phyloP scores from a whole-genome alignment of 1,139 yeast genomes.

The Sugiyamaella castrensis region DNA sequence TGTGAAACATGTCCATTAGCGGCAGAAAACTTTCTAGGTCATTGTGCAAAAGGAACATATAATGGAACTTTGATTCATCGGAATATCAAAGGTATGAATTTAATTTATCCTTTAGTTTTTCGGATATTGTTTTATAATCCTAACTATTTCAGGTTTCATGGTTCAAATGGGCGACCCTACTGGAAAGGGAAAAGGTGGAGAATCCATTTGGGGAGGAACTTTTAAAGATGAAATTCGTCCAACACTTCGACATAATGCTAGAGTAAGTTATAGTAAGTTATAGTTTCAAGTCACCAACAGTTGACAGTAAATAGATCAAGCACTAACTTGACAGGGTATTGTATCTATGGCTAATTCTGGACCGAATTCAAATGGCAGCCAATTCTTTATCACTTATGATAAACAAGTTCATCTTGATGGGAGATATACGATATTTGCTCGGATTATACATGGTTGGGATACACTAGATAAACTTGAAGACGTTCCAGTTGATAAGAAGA shows the following conservation, averaged over 20 bases:
- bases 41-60: slow-evolving; percentile 49
- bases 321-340: slow-evolving; percentile 36
- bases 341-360: slow-evolving; percentile 49
- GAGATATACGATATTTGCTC: slow-evolving; percentile 57
- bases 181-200: slow-evolving; percentile 52
- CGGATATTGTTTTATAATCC: background rate
- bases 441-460: slow-evolving; percentile 43
- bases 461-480: slow-evolving; percentile 42
- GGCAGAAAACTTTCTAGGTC: slow-evolving; percentile 47
- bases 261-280: slow-evolving; percentile 44
- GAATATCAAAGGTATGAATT: slow-evolving; percentile 41
- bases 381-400: slow-evolving; percentile 44
- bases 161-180: slow-evolving; percentile 53
- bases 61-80: slow-evolving; percentile 43
- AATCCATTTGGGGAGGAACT: slow-evolving; percentile 49
- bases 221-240: slow-evolving; percentile 50
- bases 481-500: slow-evolving; percentile 40
- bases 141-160: slow-evolving; percentile 37
- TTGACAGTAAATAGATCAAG: background rate
- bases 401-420: slow-evolving; percentile 50
- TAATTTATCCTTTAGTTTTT: slow-evolving; percentile 23
- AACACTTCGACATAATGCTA: slow-evolving; percentile 41
- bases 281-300: too few species aligned
- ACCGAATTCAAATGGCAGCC: slow-evolving; percentile 45
- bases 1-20: slow-evolving; percentile 43